phyloP scores from a whole-genome alignment of 768 basidiomycete species.

The Podaxis rugospora region DNA sequence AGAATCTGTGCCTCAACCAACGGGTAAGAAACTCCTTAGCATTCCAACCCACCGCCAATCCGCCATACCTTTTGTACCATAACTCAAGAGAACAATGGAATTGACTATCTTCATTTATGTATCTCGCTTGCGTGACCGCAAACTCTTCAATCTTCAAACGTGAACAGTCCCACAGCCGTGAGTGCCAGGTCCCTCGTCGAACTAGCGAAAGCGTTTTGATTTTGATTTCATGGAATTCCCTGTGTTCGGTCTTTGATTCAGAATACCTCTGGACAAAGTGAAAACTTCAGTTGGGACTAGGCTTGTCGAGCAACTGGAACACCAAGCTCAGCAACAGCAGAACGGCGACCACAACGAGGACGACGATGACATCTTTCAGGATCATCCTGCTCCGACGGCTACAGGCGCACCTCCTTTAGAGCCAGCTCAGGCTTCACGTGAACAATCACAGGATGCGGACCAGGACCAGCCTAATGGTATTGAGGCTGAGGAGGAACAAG shows the following conservation, averaged over 20 bases:
- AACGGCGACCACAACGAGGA: conserved; percentile 37
- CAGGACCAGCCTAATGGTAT: conserved; percentile 28
- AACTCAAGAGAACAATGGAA: conserved; percentile 13
- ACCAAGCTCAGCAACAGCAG: conserved; percentile 35
- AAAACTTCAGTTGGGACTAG: conserved; percentile 48
- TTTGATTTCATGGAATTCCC: background rate
- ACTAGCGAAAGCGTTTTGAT: background rate
- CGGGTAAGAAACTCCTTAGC: conserved; percentile 21
- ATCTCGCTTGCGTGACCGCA: conserved; percentile 34
- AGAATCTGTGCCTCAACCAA: conserved; percentile 18
- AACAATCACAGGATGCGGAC: conserved; percentile 29
- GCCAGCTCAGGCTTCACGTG: background rate
- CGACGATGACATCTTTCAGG: conserved; percentile 1
- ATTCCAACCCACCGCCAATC: conserved; percentile 42
- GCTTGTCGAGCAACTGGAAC: conserved; percentile 45
- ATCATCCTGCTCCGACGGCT: background rate
- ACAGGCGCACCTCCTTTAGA: background rate
- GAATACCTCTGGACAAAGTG: conserved; percentile 35
- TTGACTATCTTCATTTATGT: conserved; percentile 22
- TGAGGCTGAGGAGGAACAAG: conserved; percentile 32
- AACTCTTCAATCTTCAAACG: conserved; percentile 24
- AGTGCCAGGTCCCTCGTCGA: conserved; percentile 32
- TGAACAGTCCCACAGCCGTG: conserved; percentile 57
- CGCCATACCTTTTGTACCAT: conserved; percentile 14
- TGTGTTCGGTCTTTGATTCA: conserved; percentile 17